Percentiles rank a stretch among this genome's conserved stretches.
Evolutionary conservation across 345 rosid species (phyloP).

Genomic region (Euphorbia pulcherrima): DNA sequence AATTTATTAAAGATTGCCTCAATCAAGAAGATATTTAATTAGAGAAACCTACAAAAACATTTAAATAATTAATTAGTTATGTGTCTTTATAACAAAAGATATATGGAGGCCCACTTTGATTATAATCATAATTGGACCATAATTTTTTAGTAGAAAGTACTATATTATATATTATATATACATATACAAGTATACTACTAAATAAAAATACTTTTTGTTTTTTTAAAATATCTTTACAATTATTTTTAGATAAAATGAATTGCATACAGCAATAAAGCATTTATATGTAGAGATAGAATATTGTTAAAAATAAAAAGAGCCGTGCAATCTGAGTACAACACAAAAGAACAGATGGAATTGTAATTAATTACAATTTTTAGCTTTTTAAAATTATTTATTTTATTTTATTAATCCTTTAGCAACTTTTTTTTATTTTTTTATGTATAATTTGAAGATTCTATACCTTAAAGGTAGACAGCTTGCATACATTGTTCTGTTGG

Average conservation of each 20-base stretch:
- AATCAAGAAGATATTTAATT: slow-evolving; percentile 5
- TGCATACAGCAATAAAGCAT: slow-evolving; percentile 14
- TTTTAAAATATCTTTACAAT: neutral
- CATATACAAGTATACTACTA: neutral
- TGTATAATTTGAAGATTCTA: slow-evolving; percentile 8
- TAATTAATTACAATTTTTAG: neutral
- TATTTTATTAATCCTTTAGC: neutral
- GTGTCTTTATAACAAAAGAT: neutral
- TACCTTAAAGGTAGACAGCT: slow-evolving; percentile 22
- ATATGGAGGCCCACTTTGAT: slow-evolving; percentile 6
- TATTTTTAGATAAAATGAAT: neutral
- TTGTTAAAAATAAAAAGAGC: slow-evolving; percentile 1
- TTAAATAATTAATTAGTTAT: neutral
- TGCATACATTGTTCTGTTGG: slow-evolving; percentile 8
- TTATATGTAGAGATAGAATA: neutral
- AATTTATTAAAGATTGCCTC: neutral
- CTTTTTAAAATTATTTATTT: too few species aligned
- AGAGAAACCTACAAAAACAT: neutral
- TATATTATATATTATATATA: neutral
- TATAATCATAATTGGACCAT: neutral
- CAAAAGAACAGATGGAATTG: neutral
- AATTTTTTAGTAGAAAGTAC: neutral
- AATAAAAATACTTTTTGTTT: neutral
- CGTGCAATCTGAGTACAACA: slow-evolving; percentile 10
- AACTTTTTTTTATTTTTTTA: neutral